Evolutionary conservation across 345 rosid genomes (phyloP), one percentile per base, ranked within the genome.

Genomic region (Limnanthes douglasii): DNA sequence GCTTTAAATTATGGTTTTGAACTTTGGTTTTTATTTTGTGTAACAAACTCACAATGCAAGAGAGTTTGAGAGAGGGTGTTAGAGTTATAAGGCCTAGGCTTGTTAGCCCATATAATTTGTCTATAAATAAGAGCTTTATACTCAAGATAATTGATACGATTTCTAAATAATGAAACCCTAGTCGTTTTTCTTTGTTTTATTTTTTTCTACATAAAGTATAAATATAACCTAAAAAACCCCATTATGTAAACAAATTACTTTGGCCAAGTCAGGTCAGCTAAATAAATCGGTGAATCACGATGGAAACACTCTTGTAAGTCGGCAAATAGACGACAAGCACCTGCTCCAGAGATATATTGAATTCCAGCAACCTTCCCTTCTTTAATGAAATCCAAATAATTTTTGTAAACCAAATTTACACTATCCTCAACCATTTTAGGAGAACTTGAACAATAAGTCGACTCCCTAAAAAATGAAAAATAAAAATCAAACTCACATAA

Each of bases 181-280:
- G n/a, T n/a, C n/a, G n/a, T n/a, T n/a, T n/a, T n/a, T n/a, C n/a
- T n/a, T n/a, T n/a, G n/a, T n/a, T n/a, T n/a, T n/a, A n/a, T n/a
- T n/a, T n/a, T n/a, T n/a, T n/a, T n/a, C n/a, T n/a, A n/a, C n/a
- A n/a, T n/a, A n/a, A n/a, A n/a, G 13, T n/a, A n/a, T n/a, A n/a
- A n/a, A n/a, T n/a, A n/a, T n/a, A n/a, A n/a, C n/a, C n/a, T 38
- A 14, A 39, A 16, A n/a, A 50, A 27, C n/a, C n/a, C n/a, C n/a
- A n/a, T n/a, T 2, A 29, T 6, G 32, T 2, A 28, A 26, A 11
- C 13, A 40, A 43, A 68, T 8, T 59, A 67, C 72, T 70, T 70
- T 34, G 75, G 53, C 84, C 78, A 74, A 21, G 84, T 74, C 10
- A 72, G 78, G 56, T 64, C 47, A 11, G 78, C 68, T 15, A 74